Percentiles rank a stretch among this genome's conserved stretches.
Conservation (phyloP, 257 asterid species). For the Rhazya stricta region DNA sequence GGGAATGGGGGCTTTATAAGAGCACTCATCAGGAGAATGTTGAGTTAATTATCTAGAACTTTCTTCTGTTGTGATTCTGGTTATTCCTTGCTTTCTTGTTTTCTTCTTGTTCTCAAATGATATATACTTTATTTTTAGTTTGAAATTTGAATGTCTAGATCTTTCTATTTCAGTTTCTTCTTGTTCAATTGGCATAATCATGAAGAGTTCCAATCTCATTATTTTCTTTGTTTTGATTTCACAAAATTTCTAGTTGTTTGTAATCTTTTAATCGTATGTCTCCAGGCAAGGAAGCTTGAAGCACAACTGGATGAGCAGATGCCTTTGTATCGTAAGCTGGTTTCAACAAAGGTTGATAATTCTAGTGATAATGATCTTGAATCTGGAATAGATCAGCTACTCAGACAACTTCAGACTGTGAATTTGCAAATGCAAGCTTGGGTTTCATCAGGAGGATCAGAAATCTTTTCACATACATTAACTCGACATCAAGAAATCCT, state of each 20-base stretch:
- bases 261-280: slow-evolving; percentile 10
- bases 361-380: slow-evolving; percentile 63
- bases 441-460: slow-evolving; percentile 98
- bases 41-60: background rate
- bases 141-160: background rate
- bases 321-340: slow-evolving; percentile 78
- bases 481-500: slow-evolving; percentile 96
- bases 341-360: slow-evolving; percentile 54
- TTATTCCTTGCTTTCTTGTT: background rate
- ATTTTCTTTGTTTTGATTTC: background rate
- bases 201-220: background rate
- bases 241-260: background rate
- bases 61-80: background rate
- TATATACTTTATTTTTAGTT: background rate
- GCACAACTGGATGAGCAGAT: slow-evolving; percentile 95
- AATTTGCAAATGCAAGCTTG: slow-evolving; percentile 95
- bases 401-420: slow-evolving; percentile 83
- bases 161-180: background rate
- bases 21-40: background rate
- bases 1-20: too few species aligned
- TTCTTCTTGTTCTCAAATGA: background rate
- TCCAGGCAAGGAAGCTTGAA: slow-evolving; percentile 89
- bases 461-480: slow-evolving; percentile 86
- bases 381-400: slow-evolving; percentile 69
- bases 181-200: background rate